Conservation (phyloP, 176 grass and related monocot genomes). For the Pontederia crassipes region DNA sequence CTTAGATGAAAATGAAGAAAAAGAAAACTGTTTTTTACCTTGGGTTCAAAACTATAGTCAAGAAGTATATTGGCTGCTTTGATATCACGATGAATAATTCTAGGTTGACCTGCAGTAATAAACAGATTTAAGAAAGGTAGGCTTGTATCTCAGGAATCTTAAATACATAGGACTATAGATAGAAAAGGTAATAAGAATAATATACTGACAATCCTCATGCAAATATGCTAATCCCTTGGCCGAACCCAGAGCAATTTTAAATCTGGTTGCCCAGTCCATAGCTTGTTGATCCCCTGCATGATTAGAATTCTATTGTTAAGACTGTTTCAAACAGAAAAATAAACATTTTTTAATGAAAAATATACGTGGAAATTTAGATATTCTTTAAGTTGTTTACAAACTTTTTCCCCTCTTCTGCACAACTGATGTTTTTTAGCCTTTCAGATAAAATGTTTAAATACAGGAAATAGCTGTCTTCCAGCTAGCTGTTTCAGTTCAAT, state of each 20-base stretch:
- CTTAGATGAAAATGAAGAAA: not conserved
- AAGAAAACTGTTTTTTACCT: constrained; percentile 27
- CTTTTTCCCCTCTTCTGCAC: too few species aligned
- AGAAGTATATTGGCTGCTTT: constrained; percentile 80
- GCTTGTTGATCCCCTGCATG: constrained; percentile 38
- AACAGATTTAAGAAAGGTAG: not conserved
- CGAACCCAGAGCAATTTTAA: constrained; percentile 67
- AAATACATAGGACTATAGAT: not conserved
- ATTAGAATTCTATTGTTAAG: not conserved
- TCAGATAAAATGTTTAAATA: too few species aligned
- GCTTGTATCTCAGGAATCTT: not conserved
- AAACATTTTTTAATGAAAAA: too few species aligned
- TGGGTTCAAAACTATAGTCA: constrained; percentile 68
- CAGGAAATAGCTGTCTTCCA: too few species aligned
- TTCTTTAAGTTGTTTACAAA: too few species aligned
- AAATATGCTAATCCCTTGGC: constrained; percentile 79
- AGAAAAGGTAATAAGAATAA: not conserved
- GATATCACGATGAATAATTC: constrained; percentile 87
- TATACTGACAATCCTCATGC: constrained; percentile 80
- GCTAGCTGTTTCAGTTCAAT: too few species aligned
- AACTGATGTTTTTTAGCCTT: too few species aligned
- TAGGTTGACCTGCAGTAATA: constrained; percentile 43
- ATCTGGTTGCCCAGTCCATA: constrained; percentile 61
- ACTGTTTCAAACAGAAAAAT: too few species aligned
- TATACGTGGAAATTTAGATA: too few species aligned